These are phyloP conservation scores for Wickerhamiella kazuoi DNA, from an alignment of 805 yeast genomes.

Conservation along the genomic window DNA sequence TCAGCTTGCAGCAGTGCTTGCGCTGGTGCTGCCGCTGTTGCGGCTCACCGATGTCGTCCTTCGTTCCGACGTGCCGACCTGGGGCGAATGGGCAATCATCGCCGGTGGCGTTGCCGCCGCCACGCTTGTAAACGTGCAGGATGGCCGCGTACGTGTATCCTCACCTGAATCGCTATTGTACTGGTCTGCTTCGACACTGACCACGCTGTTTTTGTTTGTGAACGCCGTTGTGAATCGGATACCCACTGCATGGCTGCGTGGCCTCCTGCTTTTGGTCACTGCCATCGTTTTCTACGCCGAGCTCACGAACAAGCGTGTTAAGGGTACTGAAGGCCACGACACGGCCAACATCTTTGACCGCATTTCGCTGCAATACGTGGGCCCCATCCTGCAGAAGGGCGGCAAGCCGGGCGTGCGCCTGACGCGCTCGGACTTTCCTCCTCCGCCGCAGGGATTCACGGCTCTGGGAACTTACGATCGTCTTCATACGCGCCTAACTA, in stretches of 20 bases:
- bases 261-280: conserved; percentile 2
- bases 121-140: conserved; percentile 10
- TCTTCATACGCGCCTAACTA: conserved; percentile 5
- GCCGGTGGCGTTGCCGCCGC: conserved; percentile 7
- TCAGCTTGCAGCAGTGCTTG: conserved; percentile 9
- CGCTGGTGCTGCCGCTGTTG: conserved; percentile 6
- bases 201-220: conserved; percentile 7
- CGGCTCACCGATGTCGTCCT: conserved; percentile 4
- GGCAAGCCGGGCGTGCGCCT: conserved; percentile 2
- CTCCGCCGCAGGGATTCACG: conserved; percentile 11
- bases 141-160: conserved; percentile 14
- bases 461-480: conserved; percentile 7
- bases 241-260: neutral
- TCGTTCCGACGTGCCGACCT: neutral
- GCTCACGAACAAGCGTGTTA: conserved; percentile 2
- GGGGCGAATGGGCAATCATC: conserved; percentile 6
- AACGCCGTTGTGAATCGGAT: conserved; percentile 6
- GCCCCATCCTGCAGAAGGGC: conserved; percentile 8
- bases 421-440: conserved; percentile 12
- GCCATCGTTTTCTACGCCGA: conserved; percentile 6
- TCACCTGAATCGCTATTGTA: conserved; percentile 12
- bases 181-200: conserved; percentile 7
- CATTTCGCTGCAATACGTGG: conserved; percentile 10
- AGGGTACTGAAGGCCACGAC: conserved; percentile 7
- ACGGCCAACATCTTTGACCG: conserved; percentile 10